Percentiles rank a stretch among this genome's conserved stretches.
Conservation (phyloP, 2,329 filamentous ascomycete genomes). For the Grosmannia serpens region DNA sequence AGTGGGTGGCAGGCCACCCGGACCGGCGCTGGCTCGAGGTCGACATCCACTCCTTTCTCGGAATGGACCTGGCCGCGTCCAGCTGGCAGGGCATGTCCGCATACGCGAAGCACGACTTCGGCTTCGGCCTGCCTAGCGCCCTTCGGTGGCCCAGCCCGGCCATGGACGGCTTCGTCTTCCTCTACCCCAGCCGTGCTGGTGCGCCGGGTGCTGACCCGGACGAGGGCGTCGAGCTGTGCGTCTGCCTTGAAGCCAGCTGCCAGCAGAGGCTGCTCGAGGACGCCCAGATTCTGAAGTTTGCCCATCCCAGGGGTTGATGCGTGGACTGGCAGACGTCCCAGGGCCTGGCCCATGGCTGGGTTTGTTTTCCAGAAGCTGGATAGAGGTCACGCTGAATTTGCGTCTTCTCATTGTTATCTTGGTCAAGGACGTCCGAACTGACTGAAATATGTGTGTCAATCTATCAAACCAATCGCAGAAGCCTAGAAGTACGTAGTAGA, state of each 20-base stretch:
- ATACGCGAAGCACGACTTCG: constrained; percentile 17
- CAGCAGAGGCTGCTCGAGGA: not conserved
- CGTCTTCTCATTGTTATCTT: too few relatives aligned
- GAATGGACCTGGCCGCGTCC: constrained; percentile 16
- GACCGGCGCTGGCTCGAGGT: constrained; percentile 16
- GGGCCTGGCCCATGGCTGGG: too few relatives aligned
- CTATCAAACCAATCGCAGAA: too few relatives aligned
- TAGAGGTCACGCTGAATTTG: too few relatives aligned
- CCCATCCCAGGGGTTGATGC: not conserved
- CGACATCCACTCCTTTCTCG: constrained; percentile 15
- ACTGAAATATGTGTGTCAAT: too few relatives aligned
- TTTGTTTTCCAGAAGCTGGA: too few relatives aligned
- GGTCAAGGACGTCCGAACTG: too few relatives aligned
- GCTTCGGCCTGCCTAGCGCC: constrained; percentile 15
- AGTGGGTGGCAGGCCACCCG: constrained; percentile 14
- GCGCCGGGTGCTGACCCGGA: not conserved
- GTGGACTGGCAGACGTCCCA: too few relatives aligned
- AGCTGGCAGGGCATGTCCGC: constrained; percentile 13
- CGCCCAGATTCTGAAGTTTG: not conserved
- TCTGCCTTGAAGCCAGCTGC: not conserved
- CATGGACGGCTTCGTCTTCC: constrained; percentile 7
- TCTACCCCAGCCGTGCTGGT: constrained; percentile 3
- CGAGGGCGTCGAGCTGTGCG: constrained; percentile 6
- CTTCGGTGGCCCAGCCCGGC: constrained; percentile 5
- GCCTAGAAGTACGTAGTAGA: too few relatives aligned